These are phyloP conservation scores for Cyberlindnera saturnus DNA, from an alignment of 805 yeast genomes.

Conservation along the genomic window DNA sequence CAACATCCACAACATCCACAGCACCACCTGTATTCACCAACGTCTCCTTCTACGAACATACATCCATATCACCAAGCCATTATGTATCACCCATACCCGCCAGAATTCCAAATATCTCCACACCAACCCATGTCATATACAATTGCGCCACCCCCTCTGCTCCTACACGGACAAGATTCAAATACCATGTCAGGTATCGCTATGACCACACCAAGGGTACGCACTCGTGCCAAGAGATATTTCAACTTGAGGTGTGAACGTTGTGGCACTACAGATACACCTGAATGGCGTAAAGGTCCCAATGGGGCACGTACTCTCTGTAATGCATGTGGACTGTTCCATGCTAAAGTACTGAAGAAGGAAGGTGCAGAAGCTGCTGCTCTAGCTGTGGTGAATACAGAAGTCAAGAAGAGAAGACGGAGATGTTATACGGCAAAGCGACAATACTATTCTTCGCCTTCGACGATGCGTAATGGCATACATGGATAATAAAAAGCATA, in stretches of 20 bases:
- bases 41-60: no score
- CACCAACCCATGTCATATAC: not conserved
- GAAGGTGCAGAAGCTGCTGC: slow-evolving; percentile 26
- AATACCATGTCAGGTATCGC: not conserved
- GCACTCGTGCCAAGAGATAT: slow-evolving; percentile 2
- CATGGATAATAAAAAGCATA: no score
- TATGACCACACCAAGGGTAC: slow-evolving; percentile 1
- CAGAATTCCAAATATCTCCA: no score
- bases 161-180: not conserved
- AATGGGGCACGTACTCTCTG: slow-evolving; percentile 70
- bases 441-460: no score
- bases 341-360: slow-evolving; percentile 56
- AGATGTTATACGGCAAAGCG: no score
- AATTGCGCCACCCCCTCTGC: no score
- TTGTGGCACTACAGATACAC: slow-evolving; percentile 56
- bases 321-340: slow-evolving; percentile 78
- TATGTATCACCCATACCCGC: no score
- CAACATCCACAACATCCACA: not conserved
- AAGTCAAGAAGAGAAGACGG: no score
- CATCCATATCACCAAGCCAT: no score
- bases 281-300: slow-evolving; percentile 85
- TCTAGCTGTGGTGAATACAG: not conserved
- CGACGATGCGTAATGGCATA: no score
- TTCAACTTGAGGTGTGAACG: slow-evolving; percentile 30
- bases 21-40: not conserved